Base-by-base conservation (phyloP, 73 alveolate species). In the Paramecium sonneborni region DNA sequence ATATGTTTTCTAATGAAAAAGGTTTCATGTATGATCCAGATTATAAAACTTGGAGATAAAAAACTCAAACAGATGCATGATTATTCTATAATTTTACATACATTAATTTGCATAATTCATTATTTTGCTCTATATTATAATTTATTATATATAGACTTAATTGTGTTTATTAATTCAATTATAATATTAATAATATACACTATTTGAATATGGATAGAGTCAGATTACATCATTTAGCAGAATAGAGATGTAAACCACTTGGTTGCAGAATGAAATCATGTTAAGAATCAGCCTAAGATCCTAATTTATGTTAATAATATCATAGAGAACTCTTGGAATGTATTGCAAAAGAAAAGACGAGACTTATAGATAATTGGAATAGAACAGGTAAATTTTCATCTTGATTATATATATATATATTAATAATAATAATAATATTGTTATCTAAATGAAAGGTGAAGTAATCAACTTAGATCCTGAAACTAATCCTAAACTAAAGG, bases 401-500 rank as follows among this genome's bases (percentile, higher is more conserved):
- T 43, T 79, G 90, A 79, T 43, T 30, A 30, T 35, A 32, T 18
- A 74, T n/a, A 34, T 35, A 74, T 74, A 15, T 12, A 18, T 52
- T 52, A 5, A 18, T 52, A 52, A 3, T 52, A 4, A 52, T 52
- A 48, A 74, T 43, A 79, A 41, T 43, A 20, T 26, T 30, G 5
- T 23, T 24, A 26, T 62, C n/a, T 30, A 26, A 1, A 79, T 5
- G 76, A 79, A 46, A 41, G 46, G 62, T 3, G 43, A 79, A 79
- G 55, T 79, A 9, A 23, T 79, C 6, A 18, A 79, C 15, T 44
- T 43, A 24, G 55, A 43, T 43, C 48, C 85, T 11, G 90, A 69
- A 69, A 62, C 72, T 15, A 88, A 72, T 43, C 85, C 94, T 24
- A 70, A 88, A 39, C 37, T 88, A 37, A 93, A 93, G 41, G 96